Base-by-base conservation (phyloP, 192 early-diverging fungal species). In the Linnemannia zychae region DNA sequence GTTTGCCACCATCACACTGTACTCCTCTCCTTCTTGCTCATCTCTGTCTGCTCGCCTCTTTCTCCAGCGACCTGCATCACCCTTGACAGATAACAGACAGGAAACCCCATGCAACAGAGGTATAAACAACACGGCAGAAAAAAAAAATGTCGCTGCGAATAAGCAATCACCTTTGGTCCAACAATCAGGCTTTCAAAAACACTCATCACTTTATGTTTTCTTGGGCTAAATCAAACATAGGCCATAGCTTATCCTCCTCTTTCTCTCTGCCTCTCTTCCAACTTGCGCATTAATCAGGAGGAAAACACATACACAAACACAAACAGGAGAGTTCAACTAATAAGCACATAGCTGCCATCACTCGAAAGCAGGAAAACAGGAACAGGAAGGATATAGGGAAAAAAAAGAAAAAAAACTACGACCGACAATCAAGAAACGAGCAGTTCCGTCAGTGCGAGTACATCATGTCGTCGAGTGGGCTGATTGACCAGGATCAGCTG, bases 401-500 rank as follows among this genome's bases (percentile, higher is more conserved):
- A 9, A 3, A 31, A 0, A 2, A 31, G 12, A 63, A 63, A 1
- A 63, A 63, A 31, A n/a, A 2, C 28, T 31, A 31, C 13, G 57
- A 33, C 57, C 57, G 28, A 24, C 57, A 12, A 11, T 31, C 22
- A 20, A 31, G 31, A 9, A 63, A 31, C 40, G 40, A 31, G 24
- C 24, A 63, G 57, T 63, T 63, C 28, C 28, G 3, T 63, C 57
- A 63, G 57, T 63, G 57, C 57, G 57, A 63, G 28, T 28, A 63
- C 57, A 63, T 63, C 57, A 63, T 63, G 57, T 63, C 57, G 24
- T 20, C 75, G 16, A 24, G 57, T 36, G 50, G 53, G 57, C 71
- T 18, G 38, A 81, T 84, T 34, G 82, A 85, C 69, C 83, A 79
- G 70, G 77, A 85, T 36, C 81, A 82, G 65, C 74, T 82, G 34